phyloP scores from a whole-genome alignment of 176 grass and related monocot species.

The Oryza rufipogon region DNA sequence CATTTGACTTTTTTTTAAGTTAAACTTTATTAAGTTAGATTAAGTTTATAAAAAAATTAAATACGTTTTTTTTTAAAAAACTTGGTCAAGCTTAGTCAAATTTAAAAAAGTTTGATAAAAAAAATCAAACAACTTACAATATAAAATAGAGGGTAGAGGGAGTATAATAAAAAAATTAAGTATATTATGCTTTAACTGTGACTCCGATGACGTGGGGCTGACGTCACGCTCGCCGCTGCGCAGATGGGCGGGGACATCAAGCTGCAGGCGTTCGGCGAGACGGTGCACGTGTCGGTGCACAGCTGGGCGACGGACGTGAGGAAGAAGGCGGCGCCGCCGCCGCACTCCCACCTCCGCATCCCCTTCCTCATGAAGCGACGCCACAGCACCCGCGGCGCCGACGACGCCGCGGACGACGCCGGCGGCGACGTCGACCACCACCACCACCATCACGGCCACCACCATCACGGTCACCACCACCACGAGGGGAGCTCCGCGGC shows the following conservation, averaged over 20 bases:
- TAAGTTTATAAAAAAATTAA: no score
- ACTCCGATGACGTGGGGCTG: neutral
- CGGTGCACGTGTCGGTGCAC: slow-evolving; percentile 42
- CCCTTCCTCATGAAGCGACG: slow-evolving; percentile 35
- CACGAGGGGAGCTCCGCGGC: neutral
- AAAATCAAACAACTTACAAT: no score
- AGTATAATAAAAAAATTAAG: no score
- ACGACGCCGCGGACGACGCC: neutral
- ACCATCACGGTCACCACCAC: neutral
- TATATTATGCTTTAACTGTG: neutral
- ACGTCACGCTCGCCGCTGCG: neutral
- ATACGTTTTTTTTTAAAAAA: no score
- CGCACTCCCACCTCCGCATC: slow-evolving; percentile 31
- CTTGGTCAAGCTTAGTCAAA: no score
- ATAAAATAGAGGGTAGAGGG: no score
- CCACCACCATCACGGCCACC: neutral
- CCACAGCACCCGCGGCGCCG: neutral
- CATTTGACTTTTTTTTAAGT: no score
- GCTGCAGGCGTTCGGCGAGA: slow-evolving; percentile 52
- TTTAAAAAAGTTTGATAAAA: no score
- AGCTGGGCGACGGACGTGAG: slow-evolving; percentile 47
- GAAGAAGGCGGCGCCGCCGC: slow-evolving; percentile 26
- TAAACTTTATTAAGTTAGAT: no score
- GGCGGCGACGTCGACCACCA: neutral
- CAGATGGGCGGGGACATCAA: slow-evolving; percentile 69